Conservation (phyloP, 2,329 filamentous ascomycete genomes). For the Fonsecaea erecta region DNA sequence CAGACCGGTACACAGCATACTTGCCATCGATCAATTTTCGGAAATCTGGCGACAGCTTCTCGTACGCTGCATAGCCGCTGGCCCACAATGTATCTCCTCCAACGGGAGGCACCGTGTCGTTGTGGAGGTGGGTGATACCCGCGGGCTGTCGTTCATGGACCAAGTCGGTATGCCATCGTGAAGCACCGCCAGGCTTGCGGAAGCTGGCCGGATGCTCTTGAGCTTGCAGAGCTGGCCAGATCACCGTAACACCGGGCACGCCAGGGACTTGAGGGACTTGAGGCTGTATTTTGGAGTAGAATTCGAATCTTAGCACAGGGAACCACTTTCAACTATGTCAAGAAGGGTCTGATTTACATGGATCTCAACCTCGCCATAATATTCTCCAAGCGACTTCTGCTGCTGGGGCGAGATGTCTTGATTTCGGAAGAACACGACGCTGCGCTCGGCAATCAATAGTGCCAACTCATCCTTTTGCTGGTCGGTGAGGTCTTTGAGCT, state of each 20-base stretch:
- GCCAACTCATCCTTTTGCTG: constrained; percentile 69
- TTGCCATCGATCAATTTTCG: constrained; percentile 41
- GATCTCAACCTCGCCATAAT: constrained; percentile 51
- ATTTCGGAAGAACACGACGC: constrained; percentile 57
- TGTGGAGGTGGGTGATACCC: constrained; percentile 60
- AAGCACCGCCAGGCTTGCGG: constrained; percentile 60
- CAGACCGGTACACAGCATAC: constrained; percentile 48
- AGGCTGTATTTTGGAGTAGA: constrained; percentile 63
- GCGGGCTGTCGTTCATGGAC: constrained; percentile 60
- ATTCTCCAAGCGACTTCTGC: constrained; percentile 38
- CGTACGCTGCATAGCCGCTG: constrained; percentile 60
- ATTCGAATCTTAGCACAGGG: constrained; percentile 54
- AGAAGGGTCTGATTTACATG: constrained; percentile 49
- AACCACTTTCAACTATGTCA: constrained; percentile 52
- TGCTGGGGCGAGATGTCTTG: constrained; percentile 54
- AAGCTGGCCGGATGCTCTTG: constrained; percentile 68
- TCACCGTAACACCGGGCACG: constrained; percentile 58
- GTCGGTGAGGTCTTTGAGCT: constrained; percentile 62
- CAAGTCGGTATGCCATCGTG: constrained; percentile 62
- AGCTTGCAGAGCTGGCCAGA: constrained; percentile 57
- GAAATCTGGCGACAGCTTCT: constrained; percentile 54
- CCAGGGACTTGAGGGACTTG: constrained; percentile 61
- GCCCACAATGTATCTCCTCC: constrained; percentile 58
- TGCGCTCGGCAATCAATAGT: constrained; percentile 51
- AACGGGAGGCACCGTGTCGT: constrained; percentile 53